Evolutionary conservation across 176 grass and related monocot species (phyloP).

Genomic region (Elymus sibiricus): DNA sequence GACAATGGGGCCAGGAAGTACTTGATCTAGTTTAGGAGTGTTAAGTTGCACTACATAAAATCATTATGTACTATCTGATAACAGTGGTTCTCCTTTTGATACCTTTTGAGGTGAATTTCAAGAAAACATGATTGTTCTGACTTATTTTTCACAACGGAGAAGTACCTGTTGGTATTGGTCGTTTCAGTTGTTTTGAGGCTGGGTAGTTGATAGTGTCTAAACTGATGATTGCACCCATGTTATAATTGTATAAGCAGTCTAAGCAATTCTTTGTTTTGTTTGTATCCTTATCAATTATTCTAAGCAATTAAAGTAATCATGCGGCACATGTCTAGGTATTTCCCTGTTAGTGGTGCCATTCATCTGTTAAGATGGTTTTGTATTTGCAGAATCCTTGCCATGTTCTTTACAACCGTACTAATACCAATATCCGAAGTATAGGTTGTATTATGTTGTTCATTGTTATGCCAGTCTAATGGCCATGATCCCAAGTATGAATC

Average conservation of each 20-base stretch:
- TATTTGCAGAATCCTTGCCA: neutral
- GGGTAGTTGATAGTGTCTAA: neutral
- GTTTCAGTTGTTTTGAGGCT: neutral
- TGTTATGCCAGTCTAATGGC: neutral
- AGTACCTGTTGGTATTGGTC: neutral
- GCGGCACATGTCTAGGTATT: neutral
- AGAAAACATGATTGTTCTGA: neutral
- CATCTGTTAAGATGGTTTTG: slow-evolving; percentile 19
- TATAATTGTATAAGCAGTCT: neutral
- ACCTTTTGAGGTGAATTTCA: neutral
- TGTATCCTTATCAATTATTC: neutral
- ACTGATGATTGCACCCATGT: neutral
- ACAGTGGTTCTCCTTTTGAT: neutral
- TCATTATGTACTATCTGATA: slow-evolving; percentile 9
- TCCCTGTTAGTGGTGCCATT: neutral
- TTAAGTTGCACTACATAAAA: slow-evolving; percentile 5
- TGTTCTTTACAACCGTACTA: neutral
- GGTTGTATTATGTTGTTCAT: neutral
- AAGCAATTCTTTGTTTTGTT: neutral
- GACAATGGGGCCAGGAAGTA: neutral
- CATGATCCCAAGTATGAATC: neutral
- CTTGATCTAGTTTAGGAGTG: slow-evolving; percentile 2
- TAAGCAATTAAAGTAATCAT: neutral
- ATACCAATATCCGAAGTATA: neutral
- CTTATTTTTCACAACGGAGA: neutral